Conservation (phyloP, 345 rosid species). For the Populus pruinosa region DNA sequence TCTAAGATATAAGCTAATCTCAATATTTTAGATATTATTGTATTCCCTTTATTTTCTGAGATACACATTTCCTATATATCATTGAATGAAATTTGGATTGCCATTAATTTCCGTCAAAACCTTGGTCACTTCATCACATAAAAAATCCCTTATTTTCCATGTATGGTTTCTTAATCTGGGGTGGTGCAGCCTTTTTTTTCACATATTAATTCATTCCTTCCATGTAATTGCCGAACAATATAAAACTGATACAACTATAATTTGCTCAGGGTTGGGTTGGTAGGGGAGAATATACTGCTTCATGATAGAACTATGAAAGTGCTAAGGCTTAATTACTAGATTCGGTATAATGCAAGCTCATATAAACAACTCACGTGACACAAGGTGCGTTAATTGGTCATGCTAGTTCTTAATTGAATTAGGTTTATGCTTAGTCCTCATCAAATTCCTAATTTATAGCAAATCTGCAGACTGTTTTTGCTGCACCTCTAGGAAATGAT, state of each 20-base stretch:
- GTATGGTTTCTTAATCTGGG: background rate
- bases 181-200: background rate
- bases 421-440: background rate
- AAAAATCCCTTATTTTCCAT: background rate
- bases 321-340: conserved; percentile 41
- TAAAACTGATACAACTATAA: background rate
- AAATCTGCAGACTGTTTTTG: conserved; percentile 41
- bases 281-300: conserved; percentile 49
- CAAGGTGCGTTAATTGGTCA: conserved; percentile 40
- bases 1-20: background rate
- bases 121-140: background rate
- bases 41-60: background rate
- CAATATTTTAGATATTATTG: background rate
- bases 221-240: background rate
- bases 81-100: background rate
- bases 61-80: background rate
- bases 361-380: conserved; percentile 57
- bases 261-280: conserved; percentile 49
- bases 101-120: background rate
- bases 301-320: conserved; percentile 32
- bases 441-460: background rate
- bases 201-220: background rate
- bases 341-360: conserved; percentile 30
- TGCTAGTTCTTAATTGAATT: background rate
- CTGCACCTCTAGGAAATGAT: conserved; percentile 50